Evolutionary conservation across 805 yeast species (phyloP).

Genomic region (Yueomyces sp.): DNA sequence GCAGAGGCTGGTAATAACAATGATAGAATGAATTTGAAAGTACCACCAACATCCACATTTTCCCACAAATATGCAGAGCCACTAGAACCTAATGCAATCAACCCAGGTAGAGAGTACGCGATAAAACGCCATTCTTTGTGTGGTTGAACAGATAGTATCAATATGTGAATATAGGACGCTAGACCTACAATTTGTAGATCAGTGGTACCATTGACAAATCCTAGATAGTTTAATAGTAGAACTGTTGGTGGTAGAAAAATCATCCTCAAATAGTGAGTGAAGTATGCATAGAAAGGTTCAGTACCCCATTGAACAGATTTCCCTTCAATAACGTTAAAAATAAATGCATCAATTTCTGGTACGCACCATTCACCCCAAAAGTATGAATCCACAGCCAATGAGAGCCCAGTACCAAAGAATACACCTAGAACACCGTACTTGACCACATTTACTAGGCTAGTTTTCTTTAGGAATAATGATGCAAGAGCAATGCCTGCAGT

Average conservation of each 20-base stretch:
- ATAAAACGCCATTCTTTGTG: slow-evolving; percentile 95
- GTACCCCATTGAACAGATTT: slow-evolving; percentile 72
- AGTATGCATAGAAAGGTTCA: slow-evolving; percentile 62
- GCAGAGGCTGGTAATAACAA: slow-evolving; percentile 23
- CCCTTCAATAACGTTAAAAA: slow-evolving; percentile 67
- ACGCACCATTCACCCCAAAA: slow-evolving; percentile 55
- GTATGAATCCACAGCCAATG: slow-evolving; percentile 49
- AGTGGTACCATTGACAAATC: slow-evolving; percentile 25
- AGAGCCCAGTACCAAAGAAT: slow-evolving; percentile 30
- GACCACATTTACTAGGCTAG: slow-evolving; percentile 28
- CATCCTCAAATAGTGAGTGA: slow-evolving; percentile 30
- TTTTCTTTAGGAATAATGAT: slow-evolving; percentile 33
- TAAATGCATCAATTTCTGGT: slow-evolving; percentile 65
- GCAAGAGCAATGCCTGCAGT: slow-evolving; percentile 36
- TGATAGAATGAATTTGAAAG: slow-evolving; percentile 15
- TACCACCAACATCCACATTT: slow-evolving; percentile 15
- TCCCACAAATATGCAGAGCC: slow-evolving; percentile 35
- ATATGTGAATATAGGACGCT: slow-evolving; percentile 42
- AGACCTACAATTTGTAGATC: slow-evolving; percentile 33
- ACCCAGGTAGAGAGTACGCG: slow-evolving; percentile 56
- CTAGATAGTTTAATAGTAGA: slow-evolving; percentile 27
- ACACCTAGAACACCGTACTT: slow-evolving; percentile 36
- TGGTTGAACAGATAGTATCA: slow-evolving; percentile 62
- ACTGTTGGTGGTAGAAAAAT: slow-evolving; percentile 35
- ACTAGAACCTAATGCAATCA: slow-evolving; percentile 50